Evolutionary conservation across 1,284 basidiomycete genomes (phyloP).

Genomic region (Cerrena zonata): DNA sequence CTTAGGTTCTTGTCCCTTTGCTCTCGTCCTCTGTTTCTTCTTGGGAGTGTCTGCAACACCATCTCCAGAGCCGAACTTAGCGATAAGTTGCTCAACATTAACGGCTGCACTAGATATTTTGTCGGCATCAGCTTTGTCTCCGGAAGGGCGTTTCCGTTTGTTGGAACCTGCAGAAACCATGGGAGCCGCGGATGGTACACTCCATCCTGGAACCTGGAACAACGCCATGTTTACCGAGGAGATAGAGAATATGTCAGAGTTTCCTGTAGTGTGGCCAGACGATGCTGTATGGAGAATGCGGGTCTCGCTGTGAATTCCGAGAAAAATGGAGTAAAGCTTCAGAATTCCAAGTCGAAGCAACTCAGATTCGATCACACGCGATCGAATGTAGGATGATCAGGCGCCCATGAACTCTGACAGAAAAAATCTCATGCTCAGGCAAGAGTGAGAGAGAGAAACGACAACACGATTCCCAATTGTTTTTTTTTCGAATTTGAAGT

Average conservation of each 20-base stretch:
- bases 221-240: constrained; percentile 35
- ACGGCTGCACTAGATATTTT: constrained; percentile 45
- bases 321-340: background rate
- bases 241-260: too few relatives aligned
- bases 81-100: constrained; percentile 77
- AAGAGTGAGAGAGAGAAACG: too few relatives aligned
- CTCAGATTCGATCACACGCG: background rate
- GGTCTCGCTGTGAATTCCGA: background rate
- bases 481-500: too few relatives aligned
- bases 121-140: constrained; percentile 24
- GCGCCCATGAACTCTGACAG: background rate
- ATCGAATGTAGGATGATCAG: background rate
- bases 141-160: constrained; percentile 60
- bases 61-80: constrained; percentile 41
- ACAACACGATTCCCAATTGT: too few relatives aligned
- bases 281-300: background rate
- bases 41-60: constrained; percentile 1
- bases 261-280: too few relatives aligned
- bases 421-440: too few relatives aligned
- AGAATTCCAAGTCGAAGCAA: background rate
- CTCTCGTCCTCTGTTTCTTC: constrained; percentile 17
- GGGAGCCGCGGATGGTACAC: constrained; percentile 43
- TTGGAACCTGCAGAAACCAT: constrained; percentile 34
- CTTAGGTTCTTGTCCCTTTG: constrained; percentile 1
- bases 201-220: constrained; percentile 74